Evolutionary conservation across 1,139 yeast species (phyloP).

Genomic region (Hyphopichia pseudoburtonii): DNA sequence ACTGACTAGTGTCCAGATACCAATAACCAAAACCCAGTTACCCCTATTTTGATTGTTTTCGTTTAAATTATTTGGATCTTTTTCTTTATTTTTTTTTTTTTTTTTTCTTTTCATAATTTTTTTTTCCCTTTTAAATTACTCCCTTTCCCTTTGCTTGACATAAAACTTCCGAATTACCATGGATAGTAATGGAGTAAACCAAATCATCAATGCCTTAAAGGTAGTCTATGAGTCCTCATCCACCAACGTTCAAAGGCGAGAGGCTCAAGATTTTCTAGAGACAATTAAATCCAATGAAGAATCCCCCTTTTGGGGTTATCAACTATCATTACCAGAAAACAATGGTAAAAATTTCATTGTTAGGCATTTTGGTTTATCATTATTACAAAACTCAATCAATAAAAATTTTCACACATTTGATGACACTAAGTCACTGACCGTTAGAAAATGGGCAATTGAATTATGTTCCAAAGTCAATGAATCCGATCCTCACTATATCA

Average conservation of each 20-base stretch:
- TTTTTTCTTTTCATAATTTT: too few relatives aligned
- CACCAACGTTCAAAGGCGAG: slow-evolving; percentile 59
- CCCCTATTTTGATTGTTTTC: too few relatives aligned
- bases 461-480: slow-evolving; percentile 58
- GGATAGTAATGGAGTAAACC: slow-evolving; percentile 66
- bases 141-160: too few relatives aligned
- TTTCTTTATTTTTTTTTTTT: too few relatives aligned
- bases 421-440: slow-evolving; percentile 62
- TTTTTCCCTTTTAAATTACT: background rate
- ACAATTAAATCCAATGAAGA: slow-evolving; percentile 73
- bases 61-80: too few relatives aligned
- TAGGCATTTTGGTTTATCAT: slow-evolving; percentile 85
- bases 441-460: slow-evolving; percentile 83
- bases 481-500: slow-evolving; percentile 85
- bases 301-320: slow-evolving; percentile 92
- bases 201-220: slow-evolving; percentile 74
- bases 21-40: too few relatives aligned
- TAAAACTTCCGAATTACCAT: slow-evolving; percentile 49
- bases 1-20: too few relatives aligned
- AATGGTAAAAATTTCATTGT: slow-evolving; percentile 67
- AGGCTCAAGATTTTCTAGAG: slow-evolving; percentile 75
- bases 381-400: slow-evolving; percentile 72
- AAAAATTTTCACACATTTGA: slow-evolving; percentile 55
- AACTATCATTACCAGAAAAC: slow-evolving; percentile 65
- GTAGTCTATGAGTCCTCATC: slow-evolving; percentile 76